These are phyloP conservation scores for Alternaria longipes DNA, from an alignment of 2,329 filamentous ascomycete genomes.

Conservation along the genomic window DNA sequence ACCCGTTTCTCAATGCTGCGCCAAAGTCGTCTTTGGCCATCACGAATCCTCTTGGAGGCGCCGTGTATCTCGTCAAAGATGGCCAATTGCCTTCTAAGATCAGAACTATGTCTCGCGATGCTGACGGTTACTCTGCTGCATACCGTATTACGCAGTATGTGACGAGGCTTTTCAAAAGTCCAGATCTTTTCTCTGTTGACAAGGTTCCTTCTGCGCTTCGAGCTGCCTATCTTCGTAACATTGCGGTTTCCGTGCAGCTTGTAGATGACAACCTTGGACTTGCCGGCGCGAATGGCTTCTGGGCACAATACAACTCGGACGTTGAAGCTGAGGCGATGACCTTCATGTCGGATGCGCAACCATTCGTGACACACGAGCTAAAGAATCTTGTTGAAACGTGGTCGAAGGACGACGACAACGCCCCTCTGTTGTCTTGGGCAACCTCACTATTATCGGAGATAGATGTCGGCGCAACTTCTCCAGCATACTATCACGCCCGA, in stretches of 20 bases:
- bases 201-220: conserved; percentile 36
- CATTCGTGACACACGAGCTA: conserved; percentile 57
- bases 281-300: conserved; percentile 63
- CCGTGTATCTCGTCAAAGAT: conserved; percentile 68
- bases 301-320: conserved; percentile 58
- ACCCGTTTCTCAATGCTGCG: conserved; percentile 61
- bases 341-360: conserved; percentile 62
- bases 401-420: conserved; percentile 23
- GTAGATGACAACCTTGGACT: conserved; percentile 69
- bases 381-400: conserved; percentile 24
- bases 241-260: conserved; percentile 65
- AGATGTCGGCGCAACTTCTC: conserved; percentile 31
- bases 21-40: conserved; percentile 75
- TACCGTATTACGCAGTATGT: conserved; percentile 80
- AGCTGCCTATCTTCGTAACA: conserved; percentile 55
- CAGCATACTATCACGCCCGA: conserved; percentile 55
- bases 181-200: conserved; percentile 48
- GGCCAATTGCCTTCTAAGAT: conserved; percentile 27
- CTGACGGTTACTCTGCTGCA: conserved; percentile 74
- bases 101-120: conserved; percentile 65
- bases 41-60: conserved; percentile 75
- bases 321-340: conserved; percentile 63
- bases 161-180: conserved; percentile 63
- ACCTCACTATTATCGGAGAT: conserved; percentile 34
- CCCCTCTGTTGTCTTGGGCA: conserved; percentile 40